Evolutionary conservation across 257 asterid genomes (phyloP), one percentile per base, ranked within the genome.

Genomic region (Fraxinus quadrangulata): DNA sequence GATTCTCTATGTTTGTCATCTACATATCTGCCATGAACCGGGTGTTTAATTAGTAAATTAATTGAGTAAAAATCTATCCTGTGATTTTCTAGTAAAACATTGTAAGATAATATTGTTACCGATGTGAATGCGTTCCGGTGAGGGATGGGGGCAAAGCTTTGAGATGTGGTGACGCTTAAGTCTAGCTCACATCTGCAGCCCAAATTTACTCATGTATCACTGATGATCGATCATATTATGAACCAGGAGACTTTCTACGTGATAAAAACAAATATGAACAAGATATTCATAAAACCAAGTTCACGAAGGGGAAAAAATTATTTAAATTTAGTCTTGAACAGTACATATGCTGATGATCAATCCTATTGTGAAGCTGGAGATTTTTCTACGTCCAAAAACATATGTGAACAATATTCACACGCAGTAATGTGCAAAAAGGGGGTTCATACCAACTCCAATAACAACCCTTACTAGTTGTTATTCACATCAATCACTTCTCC

Each of bases 391-490:
- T 37, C 68, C n/a, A 70, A 61, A 77, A 80, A 51, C 72, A 74
- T 73, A 66, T 80, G 78, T 84, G 87, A 83, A 76, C 81, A 72
- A 56, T 47, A 28, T 19, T 4, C 8, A 6, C 21, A 54, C 10
- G 24, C 24, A n/a, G n/a, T 54, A 19, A 54, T 5, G 24, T 63
- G 49, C 40, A 78, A 42, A 75, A 67, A 1, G 10, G 69, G 70
- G 51, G 1, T 81, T 78, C 71, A 75, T 74, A 75, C 83, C 87
- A 78, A 84, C 88, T 65, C 78, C 26, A 54, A 71, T 63, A 82
- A 73, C 83, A 75, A 75, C 83, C 73, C 70, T 56, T 51, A 63
- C 77, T 39, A 81, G 31, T 73, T 79, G 77, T 39, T 7, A 84
- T 80, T 47, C 73, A 47, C 73, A 80, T 39, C 82, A 80, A 83